phyloP scores from a whole-genome alignment of 2,329 filamentous ascomycete genomes.

The Aspergillus luchuensis region DNA sequence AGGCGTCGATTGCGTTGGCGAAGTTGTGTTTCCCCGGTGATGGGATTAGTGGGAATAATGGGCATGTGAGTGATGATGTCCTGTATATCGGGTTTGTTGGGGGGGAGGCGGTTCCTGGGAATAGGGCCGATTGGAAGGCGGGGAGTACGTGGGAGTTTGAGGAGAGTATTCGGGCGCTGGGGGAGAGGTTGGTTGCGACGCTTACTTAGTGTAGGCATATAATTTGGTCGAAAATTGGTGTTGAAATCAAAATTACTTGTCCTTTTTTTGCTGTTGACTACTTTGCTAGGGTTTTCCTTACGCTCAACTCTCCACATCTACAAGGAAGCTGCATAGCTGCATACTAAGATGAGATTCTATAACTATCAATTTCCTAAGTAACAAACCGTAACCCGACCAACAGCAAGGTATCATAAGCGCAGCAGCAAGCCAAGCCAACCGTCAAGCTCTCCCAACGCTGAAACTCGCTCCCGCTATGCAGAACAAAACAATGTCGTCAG shows the following conservation, averaged over 20 bases:
- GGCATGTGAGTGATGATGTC: slow-evolving; percentile 60
- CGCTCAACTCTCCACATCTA: no score
- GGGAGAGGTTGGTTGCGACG: slow-evolving; percentile 53
- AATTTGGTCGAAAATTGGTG: no score
- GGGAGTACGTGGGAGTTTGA: slow-evolving; percentile 33
- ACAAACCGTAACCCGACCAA: background rate
- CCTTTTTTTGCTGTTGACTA: no score
- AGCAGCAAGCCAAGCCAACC: slow-evolving; percentile 8
- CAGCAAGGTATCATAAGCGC: slow-evolving; percentile 13
- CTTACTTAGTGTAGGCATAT: background rate
- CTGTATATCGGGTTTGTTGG: slow-evolving; percentile 65
- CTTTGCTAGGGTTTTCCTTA: no score
- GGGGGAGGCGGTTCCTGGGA: slow-evolving; percentile 58
- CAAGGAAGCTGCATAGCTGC: no score
- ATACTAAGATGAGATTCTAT: no score
- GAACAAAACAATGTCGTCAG: slow-evolving; percentile 15
- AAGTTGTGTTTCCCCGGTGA: slow-evolving; percentile 55
- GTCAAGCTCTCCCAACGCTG: slow-evolving; percentile 16
- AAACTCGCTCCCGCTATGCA: slow-evolving; percentile 26
- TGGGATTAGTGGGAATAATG: slow-evolving; percentile 56
- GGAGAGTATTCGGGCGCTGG: slow-evolving; percentile 54
- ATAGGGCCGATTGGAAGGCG: slow-evolving; percentile 59
- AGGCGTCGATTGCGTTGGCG: slow-evolving; percentile 60
- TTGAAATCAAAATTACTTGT: no score
- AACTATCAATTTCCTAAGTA: no score